Evolutionary conservation across 2,329 filamentous ascomycete species (phyloP).

Genomic region (Clarireedia monteithiana): DNA sequence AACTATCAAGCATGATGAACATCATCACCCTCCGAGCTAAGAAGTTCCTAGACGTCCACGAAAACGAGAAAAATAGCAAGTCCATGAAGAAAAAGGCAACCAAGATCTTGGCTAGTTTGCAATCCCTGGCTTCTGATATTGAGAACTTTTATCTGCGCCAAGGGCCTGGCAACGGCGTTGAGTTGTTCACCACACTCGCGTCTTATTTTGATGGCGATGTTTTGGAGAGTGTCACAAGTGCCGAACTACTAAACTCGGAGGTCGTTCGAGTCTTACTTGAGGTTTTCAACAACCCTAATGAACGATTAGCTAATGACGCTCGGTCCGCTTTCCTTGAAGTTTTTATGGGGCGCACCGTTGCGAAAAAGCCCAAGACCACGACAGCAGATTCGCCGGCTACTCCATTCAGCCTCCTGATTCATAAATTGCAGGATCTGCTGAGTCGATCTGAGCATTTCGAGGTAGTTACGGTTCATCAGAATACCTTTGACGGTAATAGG

Average conservation of each 20-base stretch:
- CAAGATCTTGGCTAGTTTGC: conserved; percentile 66
- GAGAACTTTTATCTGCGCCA: conserved; percentile 59
- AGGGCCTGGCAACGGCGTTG: conserved; percentile 46
- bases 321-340: conserved; percentile 81
- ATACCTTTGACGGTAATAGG: conserved; percentile 80
- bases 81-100: conserved; percentile 71
- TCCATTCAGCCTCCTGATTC: conserved; percentile 81
- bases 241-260: conserved; percentile 84
- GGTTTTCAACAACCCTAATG: conserved; percentile 68
- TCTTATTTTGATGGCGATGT: conserved; percentile 84
- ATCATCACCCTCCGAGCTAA: conserved; percentile 71
- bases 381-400: conserved; percentile 65
- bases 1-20: conserved; percentile 54
- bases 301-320: conserved; percentile 54
- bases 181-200: conserved; percentile 68
- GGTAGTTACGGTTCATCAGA: conserved; percentile 90
- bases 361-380: conserved; percentile 53
- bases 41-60: conserved; percentile 76
- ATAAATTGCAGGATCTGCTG: conserved; percentile 90
- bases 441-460: conserved; percentile 98
- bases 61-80: conserved; percentile 64
- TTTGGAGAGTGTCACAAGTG: conserved; percentile 88
- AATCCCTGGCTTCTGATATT: conserved; percentile 63
- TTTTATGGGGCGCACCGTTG: conserved; percentile 74
- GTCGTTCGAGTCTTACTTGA: conserved; percentile 78